phyloP scores from a whole-genome alignment of 345 rosid genomes.

The Psidium friedrichsthalianum region DNA sequence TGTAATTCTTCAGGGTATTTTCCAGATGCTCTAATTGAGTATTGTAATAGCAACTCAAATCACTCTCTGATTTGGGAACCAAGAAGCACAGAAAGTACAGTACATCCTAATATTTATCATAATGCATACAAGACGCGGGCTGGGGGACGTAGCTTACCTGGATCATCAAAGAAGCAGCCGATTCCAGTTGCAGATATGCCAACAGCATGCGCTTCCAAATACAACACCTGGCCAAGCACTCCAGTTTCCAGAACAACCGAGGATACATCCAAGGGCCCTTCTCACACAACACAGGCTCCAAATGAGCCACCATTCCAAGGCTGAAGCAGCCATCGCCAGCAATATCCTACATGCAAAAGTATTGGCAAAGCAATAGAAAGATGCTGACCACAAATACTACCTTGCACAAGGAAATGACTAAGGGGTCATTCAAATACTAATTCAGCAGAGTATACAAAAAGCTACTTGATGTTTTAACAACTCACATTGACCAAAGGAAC shows the following conservation, averaged over 20 bases:
- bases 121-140: neutral
- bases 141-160: constrained; percentile 26
- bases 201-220: constrained; percentile 85
- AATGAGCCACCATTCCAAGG: constrained; percentile 82
- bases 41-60: neutral
- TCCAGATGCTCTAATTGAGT: neutral
- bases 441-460: neutral
- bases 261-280: constrained; percentile 86
- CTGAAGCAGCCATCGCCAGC: constrained; percentile 93
- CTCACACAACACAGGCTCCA: constrained; percentile 40
- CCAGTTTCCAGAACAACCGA: constrained; percentile 84
- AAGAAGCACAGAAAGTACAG: neutral
- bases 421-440: neutral
- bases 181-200: constrained; percentile 92
- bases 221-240: constrained; percentile 75
- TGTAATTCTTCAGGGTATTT: neutral
- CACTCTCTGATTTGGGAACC: neutral
- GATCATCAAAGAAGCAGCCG: constrained; percentile 89
- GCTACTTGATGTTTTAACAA: neutral
- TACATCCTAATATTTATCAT: neutral
- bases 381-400: neutral
- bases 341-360: constrained; percentile 41
- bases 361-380: neutral
- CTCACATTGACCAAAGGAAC: neutral
- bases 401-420: neutral